Evolutionary conservation across 176 grass and related monocot genomes (phyloP).

Genomic region (bread wheat (Triticum aestivum)): IWGSC_CS_RefSeq_v2.1 NC_057804.1:640135271-640135770

Average conservation of each 20-base stretch:
- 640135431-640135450: constrained; percentile 52
- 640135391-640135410: constrained; percentile 47
- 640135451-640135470: constrained; percentile 46
- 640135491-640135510: not conserved
- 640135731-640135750: constrained; percentile 71
- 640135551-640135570: constrained; percentile 37
- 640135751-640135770: constrained; percentile 79
- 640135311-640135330: constrained; percentile 20
- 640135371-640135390: constrained; percentile 54
- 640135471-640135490: constrained; percentile 11
- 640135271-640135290: constrained; percentile 17
- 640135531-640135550: constrained; percentile 26
- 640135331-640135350: constrained; percentile 49
- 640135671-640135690: not conserved
- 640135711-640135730: constrained; percentile 69
- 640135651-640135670: not conserved
- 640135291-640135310: not conserved
- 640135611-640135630: constrained; percentile 82
- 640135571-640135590: constrained; percentile 58
- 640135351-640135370: constrained; percentile 59
- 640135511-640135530: not conserved
- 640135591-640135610: constrained; percentile 73
- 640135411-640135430: constrained; percentile 60
- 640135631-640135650: constrained; percentile 35
- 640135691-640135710: constrained; percentile 28